Evolutionary conservation across 1,284 basidiomycete species (phyloP).

Genomic region (Ceratobasidium sp.): DNA sequence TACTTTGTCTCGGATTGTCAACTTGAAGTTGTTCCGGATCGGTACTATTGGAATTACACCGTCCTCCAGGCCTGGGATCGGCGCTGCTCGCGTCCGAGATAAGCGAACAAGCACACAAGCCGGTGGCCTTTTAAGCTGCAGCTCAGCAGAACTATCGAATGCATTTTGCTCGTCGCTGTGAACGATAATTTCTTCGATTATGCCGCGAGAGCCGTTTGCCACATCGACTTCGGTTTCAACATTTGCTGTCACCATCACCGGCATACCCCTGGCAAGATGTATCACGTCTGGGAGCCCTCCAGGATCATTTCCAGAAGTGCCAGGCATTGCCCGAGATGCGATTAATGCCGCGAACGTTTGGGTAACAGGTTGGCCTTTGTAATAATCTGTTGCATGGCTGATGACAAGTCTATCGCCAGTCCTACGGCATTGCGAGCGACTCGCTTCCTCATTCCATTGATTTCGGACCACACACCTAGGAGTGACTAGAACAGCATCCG

Average conservation of each 20-base stretch:
- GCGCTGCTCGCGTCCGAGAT: conserved; percentile 50
- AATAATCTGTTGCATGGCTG: not conserved
- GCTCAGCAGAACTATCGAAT: no score
- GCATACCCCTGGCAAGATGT: not conserved
- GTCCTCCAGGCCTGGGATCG: conserved; percentile 50
- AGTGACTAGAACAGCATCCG: conserved; percentile 53
- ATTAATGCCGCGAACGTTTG: no score
- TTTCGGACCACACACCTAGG: conserved; percentile 54
- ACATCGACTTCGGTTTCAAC: conserved; percentile 46
- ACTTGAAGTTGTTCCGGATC: not conserved
- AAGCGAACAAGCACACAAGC: conserved; percentile 56
- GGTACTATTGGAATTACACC: conserved; percentile 53
- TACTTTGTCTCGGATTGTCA: not conserved
- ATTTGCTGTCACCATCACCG: conserved; percentile 44
- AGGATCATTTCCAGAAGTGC: not conserved
- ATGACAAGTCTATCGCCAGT: conserved; percentile 32
- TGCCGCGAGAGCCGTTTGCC: conserved; percentile 33
- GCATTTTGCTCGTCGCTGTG: no score
- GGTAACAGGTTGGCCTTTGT: no score
- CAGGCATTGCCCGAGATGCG: no score
- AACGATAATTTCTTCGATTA: conserved; percentile 43
- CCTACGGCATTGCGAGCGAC: conserved; percentile 48
- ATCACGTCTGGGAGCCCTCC: conserved; percentile 4
- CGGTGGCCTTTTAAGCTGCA: no score
- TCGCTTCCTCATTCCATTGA: conserved; percentile 54